A percentile compares a stretch with the other conserved stretches of the same genome.
Evolutionary conservation across 768 basidiomycete genomes (phyloP).

Genomic region (Russula foetens): DNA sequence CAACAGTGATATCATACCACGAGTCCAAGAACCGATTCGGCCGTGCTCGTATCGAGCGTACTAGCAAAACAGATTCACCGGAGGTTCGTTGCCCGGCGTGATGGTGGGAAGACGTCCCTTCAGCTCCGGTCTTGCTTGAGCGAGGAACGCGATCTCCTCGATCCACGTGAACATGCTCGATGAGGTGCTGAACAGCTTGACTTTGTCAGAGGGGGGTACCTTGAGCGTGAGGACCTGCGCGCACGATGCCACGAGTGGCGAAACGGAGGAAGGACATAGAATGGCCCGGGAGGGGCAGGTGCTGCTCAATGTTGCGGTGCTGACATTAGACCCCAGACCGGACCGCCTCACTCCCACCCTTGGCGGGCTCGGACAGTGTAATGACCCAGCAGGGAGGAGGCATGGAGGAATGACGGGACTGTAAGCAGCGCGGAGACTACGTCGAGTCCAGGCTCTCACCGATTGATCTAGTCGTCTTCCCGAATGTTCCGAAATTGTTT

Average conservation of each 20-base stretch:
- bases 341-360: no score
- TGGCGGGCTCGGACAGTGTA: no score
- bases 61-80: not conserved
- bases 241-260: slow-evolving; percentile 28
- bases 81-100: not conserved
- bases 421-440: no score
- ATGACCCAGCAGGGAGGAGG: no score
- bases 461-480: no score
- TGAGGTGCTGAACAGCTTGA: slow-evolving; percentile 22
- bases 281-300: no score
- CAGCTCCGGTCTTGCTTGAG: slow-evolving; percentile 21
- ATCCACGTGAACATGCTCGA: slow-evolving; percentile 24
- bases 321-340: no score
- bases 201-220: not conserved
- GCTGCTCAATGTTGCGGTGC: no score
- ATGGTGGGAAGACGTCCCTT: slow-evolving; percentile 20
- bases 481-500: no score
- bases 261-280: no score
- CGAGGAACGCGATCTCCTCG: slow-evolving; percentile 24
- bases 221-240: slow-evolving; percentile 26
- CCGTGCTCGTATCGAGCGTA: not conserved
- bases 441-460: no score
- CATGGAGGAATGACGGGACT: no score
- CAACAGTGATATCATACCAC: slow-evolving; percentile 14
- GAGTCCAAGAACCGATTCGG: slow-evolving; percentile 6